Evolutionary conservation across 768 basidiomycete genomes (phyloP), one percentile per base, ranked within the genome.

Genomic region (Strobilomyces echinocephalus): DNA sequence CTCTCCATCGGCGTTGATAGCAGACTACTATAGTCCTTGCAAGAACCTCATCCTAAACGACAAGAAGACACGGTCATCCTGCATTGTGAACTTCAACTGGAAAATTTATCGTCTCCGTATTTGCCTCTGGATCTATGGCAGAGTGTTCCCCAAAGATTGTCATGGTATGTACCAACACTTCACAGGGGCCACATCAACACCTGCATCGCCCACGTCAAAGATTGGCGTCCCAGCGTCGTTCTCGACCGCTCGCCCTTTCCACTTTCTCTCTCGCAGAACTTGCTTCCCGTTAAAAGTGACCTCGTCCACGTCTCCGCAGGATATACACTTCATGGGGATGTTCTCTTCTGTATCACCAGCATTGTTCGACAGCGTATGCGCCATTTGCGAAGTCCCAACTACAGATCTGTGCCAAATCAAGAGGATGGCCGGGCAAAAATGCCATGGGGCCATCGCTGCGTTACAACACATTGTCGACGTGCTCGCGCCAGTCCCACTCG

Each of bases 401-500:
- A 97, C 52, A 95, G 74, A 70, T 88, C 91, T 10, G 79, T 69
- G 0, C 83, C 90, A 49, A 94, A 80, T 15, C 76, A 77, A 18
- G n/a, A n/a, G n/a, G n/a, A 82, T 63, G 34, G 81, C 75, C 78
- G 50, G 97, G 70, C 4, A 95, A 64, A 38, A 97, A 77, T 21
- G 95, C 84, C n/a, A 94, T 73, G 87, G 84, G 1, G 87, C 89
- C 0, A 92, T 93, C 11, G 91, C 92, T 33, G 91, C 88, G 55
- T 95, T 95, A 68, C 95, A 97, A 68, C 94, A 95, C n/a, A 91
- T 94, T 92, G 50, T 39, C 8, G 49, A 12, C n/a, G 24, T 31
- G 46, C 53, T 36, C 39, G 18, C 34, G 56, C 52, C 43, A 50
- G 44, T 24, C 24, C 33, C 33, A 46, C 15, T 16, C 38, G 33